phyloP scores from a whole-genome alignment of 768 basidiomycete genomes.

The Russula virescens region DNA sequence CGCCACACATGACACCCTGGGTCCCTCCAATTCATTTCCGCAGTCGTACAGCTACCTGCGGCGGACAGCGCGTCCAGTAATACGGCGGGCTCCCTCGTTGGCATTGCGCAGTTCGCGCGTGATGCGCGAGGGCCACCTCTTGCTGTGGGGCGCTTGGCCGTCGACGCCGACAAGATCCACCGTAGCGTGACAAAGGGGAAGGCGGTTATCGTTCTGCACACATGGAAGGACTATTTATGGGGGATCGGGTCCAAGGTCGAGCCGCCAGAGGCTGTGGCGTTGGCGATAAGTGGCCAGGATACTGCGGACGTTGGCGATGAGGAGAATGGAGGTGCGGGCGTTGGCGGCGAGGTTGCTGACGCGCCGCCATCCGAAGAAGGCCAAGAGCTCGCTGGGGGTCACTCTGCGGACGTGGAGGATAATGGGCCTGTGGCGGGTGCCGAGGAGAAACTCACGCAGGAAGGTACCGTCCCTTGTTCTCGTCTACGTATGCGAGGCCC shows the following conservation, averaged over 20 bases:
- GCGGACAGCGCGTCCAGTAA: conserved; percentile 26
- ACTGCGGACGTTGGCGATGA: conserved; percentile 4
- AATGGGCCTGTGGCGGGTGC: neutral
- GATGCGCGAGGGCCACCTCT: conserved; percentile 49
- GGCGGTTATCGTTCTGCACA: conserved; percentile 65
- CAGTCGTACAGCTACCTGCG: conserved; percentile 54
- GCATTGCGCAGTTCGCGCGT: conserved; percentile 46
- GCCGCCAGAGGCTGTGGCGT: conserved; percentile 38
- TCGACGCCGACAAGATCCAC: conserved; percentile 31
- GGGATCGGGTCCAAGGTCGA: conserved; percentile 60
- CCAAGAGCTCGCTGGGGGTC: conserved; percentile 28
- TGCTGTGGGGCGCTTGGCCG: conserved; percentile 70
- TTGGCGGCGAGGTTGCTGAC: conserved; percentile 8
- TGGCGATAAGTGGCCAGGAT: conserved; percentile 19
- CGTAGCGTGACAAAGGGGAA: conserved; percentile 55
- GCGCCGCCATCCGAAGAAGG: neutral
- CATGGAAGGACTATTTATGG: conserved; percentile 75
- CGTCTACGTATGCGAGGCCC: neutral
- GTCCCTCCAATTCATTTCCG: conserved; percentile 19
- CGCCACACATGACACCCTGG: conserved; percentile 7
- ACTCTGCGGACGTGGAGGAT: neutral
- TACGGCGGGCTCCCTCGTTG: conserved; percentile 49
- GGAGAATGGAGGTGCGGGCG: conserved; percentile 15
- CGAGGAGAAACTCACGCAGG: conserved; percentile 25
- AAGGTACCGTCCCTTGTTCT: conserved; percentile 25